Base-by-base conservation (phyloP, 2,329 filamentous ascomycete genomes). In the Curvularia eragrostidis region DNA sequence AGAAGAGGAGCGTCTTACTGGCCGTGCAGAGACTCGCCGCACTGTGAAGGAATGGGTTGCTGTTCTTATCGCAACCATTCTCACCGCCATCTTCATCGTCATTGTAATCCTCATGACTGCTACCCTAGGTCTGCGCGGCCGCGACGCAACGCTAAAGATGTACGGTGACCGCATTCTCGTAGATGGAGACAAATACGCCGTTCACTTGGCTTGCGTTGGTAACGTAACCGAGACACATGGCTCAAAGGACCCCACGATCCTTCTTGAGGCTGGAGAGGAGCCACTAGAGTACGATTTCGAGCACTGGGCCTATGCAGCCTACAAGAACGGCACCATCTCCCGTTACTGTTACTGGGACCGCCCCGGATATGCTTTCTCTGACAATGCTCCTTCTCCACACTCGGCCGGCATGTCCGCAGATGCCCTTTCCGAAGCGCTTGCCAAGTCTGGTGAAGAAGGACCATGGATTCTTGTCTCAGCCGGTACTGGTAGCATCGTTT, bases 331-430 rank as follows among this genome's bases (percentile, higher is more conserved):
- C 38, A 91, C 89, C 44, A 95, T 99, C 67, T 81, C 83, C 54
- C 88, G 94, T 58, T 98, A 96, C 80, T 99, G 95, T 82, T 97
- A 97, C 77, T 93, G 91, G 74, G 95, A 99, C 74, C 89, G 95
- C 21, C 95, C 95, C 0, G 95, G 95, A 1, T 85, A 94, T 54
- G 94, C 85, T 6, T 97, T 92, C 88, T 87, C 87, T 46, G 95
- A 99, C 77, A 94, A 95, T 54, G 93, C 94, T 0, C 95, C 95
- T 1, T 97, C 93, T 5, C 95, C 95, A 0, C 89, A 97, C 68
- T 96, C 91, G 5, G 94, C 92, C 4, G 93, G 93, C 42, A 97
- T 97, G 86, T 89, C 91, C n/a, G 89, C 91, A 5, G 93, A 97
- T 70, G 91, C 89, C 0, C 82, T 98, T 24, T 93, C 91, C 42